Conservation (phyloP, 164 flowering plant species). For the grape (Vitis vinifera) region ASM3070453v1 NC_081821.1:1443001-1443500, state of each 20-base stretch:
- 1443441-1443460: not conserved
- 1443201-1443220: slow-evolving; percentile 70
- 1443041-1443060: too few species aligned
- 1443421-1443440: not conserved
- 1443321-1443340: slow-evolving; percentile 78
- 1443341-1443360: slow-evolving; percentile 68
- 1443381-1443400: not conserved
- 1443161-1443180: slow-evolving; percentile 90
- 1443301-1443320: slow-evolving; percentile 88
- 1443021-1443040: not conserved
- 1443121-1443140: slow-evolving; percentile 31
- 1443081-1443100: not conserved
- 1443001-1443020: too few species aligned
- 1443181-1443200: slow-evolving; percentile 87
- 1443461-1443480: not conserved
- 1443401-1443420: not conserved
- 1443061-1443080: not conserved
- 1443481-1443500: not conserved
- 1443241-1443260: slow-evolving; percentile 75
- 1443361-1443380: slow-evolving; percentile 27
- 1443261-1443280: slow-evolving; percentile 55
- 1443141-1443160: slow-evolving; percentile 68
- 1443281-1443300: slow-evolving; percentile 81
- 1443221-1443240: slow-evolving; percentile 74
- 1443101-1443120: slow-evolving; percentile 35